These are phyloP conservation scores for Fraxinus greggii DNA, from an alignment of 305 asterid genomes.

Conservation along the genomic window DNA sequence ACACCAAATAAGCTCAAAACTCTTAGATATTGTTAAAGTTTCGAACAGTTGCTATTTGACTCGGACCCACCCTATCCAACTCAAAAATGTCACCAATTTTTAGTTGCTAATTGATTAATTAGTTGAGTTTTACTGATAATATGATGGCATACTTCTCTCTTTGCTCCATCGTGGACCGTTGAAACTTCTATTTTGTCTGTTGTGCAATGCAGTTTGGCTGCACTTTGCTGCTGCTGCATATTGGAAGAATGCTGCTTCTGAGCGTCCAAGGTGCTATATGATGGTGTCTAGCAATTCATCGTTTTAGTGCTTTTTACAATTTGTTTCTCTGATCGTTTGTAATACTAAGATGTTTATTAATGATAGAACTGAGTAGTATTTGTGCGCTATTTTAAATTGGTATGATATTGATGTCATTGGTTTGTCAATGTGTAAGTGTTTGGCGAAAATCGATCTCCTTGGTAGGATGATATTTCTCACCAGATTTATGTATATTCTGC, in stretches of 20 bases:
- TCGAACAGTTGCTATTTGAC: not conserved
- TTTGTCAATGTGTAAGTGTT: not conserved
- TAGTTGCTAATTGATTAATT: not conserved
- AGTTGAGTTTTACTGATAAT: not conserved
- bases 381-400: not conserved
- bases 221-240: slow-evolving; percentile 37
- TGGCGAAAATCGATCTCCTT: not conserved
- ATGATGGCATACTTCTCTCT: not conserved
- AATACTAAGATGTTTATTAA: not conserved
- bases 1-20: not conserved
- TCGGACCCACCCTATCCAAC: not conserved
- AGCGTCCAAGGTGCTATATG: not conserved
- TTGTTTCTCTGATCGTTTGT: not conserved
- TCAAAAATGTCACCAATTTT: not conserved
- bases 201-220: slow-evolving; percentile 35
- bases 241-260: slow-evolving; percentile 38
- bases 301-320: not conserved
- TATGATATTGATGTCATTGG: not conserved
- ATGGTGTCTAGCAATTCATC: not conserved
- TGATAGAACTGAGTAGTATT: not conserved
- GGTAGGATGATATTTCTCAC: not conserved
- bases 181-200: slow-evolving; percentile 8
- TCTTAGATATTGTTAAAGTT: not conserved
- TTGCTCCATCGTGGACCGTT: not conserved
- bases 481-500: not conserved